These are phyloP conservation scores for Plasmodium vivax DNA, from an alignment of 169 alveolate genomes.

Conservation along the genomic window DNA sequence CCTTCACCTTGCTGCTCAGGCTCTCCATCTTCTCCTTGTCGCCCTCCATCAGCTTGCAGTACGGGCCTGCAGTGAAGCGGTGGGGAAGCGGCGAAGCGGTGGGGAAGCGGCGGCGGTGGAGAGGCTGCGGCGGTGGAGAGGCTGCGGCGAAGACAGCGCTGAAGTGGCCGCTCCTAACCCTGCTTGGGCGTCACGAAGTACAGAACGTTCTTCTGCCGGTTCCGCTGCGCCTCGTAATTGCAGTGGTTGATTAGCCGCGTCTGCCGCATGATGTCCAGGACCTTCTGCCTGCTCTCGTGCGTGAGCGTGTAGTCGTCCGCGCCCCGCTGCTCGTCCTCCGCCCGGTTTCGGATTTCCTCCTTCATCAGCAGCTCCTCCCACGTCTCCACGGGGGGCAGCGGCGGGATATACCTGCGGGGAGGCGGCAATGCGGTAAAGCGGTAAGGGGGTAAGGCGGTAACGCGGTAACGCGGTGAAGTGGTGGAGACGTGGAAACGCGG, in stretches of 20 bases:
- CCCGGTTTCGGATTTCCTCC: constrained; percentile 64
- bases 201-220: constrained; percentile 41
- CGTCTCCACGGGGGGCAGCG: constrained; percentile 73
- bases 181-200: constrained; percentile 74
- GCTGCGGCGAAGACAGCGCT: too few species aligned
- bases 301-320: constrained; percentile 57
- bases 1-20: constrained; percentile 50
- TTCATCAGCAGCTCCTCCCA: constrained; percentile 67
- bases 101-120: background rate
- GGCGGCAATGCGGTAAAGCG: background rate
- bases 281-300: constrained; percentile 68
- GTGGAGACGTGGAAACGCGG: background rate
- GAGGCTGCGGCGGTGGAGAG: too few species aligned
- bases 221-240: constrained; percentile 64
- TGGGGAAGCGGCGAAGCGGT: background rate
- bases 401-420: constrained; percentile 52
- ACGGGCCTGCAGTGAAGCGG: constrained; percentile 27
- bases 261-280: constrained; percentile 64
- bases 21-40: constrained; percentile 72
- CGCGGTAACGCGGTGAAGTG: background rate
- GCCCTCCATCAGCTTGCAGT: constrained; percentile 69
- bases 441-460: background rate
- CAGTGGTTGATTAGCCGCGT: constrained; percentile 73
- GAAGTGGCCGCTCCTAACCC: background rate
- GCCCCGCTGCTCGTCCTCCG: constrained; percentile 40